Base-by-base conservation (phyloP, 192 early-diverging fungal genomes). In the Umbelopsis sp. region DNA sequence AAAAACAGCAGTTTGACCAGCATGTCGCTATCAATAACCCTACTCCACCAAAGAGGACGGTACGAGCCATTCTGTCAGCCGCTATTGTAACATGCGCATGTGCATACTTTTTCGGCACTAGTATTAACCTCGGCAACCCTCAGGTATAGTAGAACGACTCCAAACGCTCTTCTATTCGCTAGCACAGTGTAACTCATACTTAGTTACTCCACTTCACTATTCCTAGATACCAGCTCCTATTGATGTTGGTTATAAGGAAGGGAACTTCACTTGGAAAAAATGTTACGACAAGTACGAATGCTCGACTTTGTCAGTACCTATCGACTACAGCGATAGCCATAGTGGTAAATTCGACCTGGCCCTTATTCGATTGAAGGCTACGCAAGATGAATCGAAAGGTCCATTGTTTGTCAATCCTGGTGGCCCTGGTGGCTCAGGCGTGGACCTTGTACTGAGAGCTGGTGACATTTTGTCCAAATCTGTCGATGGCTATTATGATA, bases 361-460 rank as follows among this genome's bases (percentile, higher is more conserved):
- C 5, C 4, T 67, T 25, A 67, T 67, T 47, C 34, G 26, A 6
- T 11, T 45, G 22, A 67, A 67, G 22, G 66, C 66, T 22, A 67
- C 66, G 1, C 9, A 47, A 11, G 16, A 25, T 12, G 16, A 16
- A 9, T 67, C 66, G 3, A 8, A 45, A 1, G 66, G 43, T 25
- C 41, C 43, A 12, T 67, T 67, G 66, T 67, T 67, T 47, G 66
- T 67, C 8, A 67, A 67, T 20, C 66, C 66, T 31, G 79, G 77
- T 34, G 82, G 82, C 9, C 82, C 82, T 45, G 82, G 82, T 66
- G 82, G 82, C 9, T 71, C 67, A 45, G 83, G 80, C 16, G 62
- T 80, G 2, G 65, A 56, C 22, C 20, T 79, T 5, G 73, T 77
- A 24, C 9, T 54, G 6, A 14, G 17, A 9, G 68, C 49, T 26